A percentile compares a stretch with the other conserved stretches of the same genome.
phyloP scores from a whole-genome alignment of 768 basidiomycete species.

The Tephrocybe sp. region DNA sequence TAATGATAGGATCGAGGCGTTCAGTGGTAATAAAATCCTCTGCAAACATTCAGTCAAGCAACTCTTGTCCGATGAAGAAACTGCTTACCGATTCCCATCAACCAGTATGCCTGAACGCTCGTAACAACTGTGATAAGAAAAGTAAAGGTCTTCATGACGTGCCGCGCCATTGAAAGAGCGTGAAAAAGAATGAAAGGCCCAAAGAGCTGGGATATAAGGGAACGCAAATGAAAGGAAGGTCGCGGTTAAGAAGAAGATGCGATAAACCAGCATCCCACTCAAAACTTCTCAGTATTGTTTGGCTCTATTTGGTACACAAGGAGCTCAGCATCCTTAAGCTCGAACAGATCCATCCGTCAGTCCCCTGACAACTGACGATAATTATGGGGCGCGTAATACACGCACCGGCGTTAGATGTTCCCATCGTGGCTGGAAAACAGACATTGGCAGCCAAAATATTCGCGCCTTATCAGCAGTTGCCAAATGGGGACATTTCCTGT shows the following conservation, averaged over 20 bases:
- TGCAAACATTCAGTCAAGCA: slow-evolving; percentile 15
- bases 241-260: slow-evolving; percentile 8
- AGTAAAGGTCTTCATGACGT: slow-evolving; percentile 28
- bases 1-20: slow-evolving; percentile 49
- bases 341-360: slow-evolving; percentile 2
- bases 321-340: not conserved
- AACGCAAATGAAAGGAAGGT: slow-evolving; percentile 19
- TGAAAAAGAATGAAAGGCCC: slow-evolving; percentile 25
- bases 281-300: slow-evolving; percentile 14
- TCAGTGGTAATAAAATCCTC: slow-evolving; percentile 44
- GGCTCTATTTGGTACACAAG: slow-evolving; percentile 13
- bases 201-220: slow-evolving; percentile 18
- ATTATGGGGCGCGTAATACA: too few relatives aligned
- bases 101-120: slow-evolving; percentile 41
- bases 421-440: not conserved
- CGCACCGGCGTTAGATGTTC: not conserved
- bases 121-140: slow-evolving; percentile 28
- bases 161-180: slow-evolving; percentile 18
- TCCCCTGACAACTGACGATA: slow-evolving; percentile 13
- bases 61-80: not conserved
- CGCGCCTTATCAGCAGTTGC: not conserved
- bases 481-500: slow-evolving; percentile 1
- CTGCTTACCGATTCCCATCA: slow-evolving; percentile 38
- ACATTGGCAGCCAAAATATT: not conserved
- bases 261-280: not conserved